Conservation (phyloP, 441 rosid species). For the Heliophila coronopifolia region DNA sequence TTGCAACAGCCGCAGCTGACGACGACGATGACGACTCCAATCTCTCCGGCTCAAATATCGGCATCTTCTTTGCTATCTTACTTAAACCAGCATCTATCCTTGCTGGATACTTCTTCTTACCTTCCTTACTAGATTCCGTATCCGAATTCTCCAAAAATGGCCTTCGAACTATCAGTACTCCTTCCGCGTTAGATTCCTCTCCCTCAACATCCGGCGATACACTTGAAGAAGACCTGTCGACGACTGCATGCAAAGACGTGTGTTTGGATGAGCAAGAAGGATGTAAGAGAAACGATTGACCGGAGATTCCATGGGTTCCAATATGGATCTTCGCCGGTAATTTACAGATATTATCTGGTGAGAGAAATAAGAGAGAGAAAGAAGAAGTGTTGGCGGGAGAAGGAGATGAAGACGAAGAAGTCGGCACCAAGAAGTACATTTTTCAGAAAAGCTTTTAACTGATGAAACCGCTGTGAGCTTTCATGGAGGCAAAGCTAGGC, state of each 20-base stretch:
- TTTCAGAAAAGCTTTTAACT: constrained; percentile 29
- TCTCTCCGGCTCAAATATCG: constrained; percentile 76
- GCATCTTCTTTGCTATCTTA: constrained; percentile 74
- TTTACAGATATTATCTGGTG: constrained; percentile 32
- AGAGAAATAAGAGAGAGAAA: constrained; percentile 38
- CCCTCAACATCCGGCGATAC: constrained; percentile 13
- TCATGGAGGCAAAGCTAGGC: constrained; percentile 36
- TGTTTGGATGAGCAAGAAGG: constrained; percentile 34
- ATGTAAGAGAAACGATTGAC: constrained; percentile 16
- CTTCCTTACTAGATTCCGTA: constrained; percentile 31
- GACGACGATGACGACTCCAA: constrained; percentile 31
- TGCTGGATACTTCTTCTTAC: constrained; percentile 29
- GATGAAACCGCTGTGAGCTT: constrained; percentile 36
- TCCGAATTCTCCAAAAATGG: constrained; percentile 51
- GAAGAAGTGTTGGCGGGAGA: constrained; percentile 37
- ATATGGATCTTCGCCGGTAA: constrained; percentile 24
- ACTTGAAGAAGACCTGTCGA: constrained; percentile 30
- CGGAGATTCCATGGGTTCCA: constrained; percentile 30
- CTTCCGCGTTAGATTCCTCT: constrained; percentile 19
- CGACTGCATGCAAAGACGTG: constrained; percentile 27
- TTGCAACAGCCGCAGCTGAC: constrained; percentile 27
- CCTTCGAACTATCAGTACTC: constrained; percentile 51
- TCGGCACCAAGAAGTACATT: constrained; percentile 46
- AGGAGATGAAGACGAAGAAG: constrained; percentile 42
- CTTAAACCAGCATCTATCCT: constrained; percentile 53